phyloP scores from a whole-genome alignment of 768 basidiomycete species.

The Cystofilobasidium capitatum region DNA sequence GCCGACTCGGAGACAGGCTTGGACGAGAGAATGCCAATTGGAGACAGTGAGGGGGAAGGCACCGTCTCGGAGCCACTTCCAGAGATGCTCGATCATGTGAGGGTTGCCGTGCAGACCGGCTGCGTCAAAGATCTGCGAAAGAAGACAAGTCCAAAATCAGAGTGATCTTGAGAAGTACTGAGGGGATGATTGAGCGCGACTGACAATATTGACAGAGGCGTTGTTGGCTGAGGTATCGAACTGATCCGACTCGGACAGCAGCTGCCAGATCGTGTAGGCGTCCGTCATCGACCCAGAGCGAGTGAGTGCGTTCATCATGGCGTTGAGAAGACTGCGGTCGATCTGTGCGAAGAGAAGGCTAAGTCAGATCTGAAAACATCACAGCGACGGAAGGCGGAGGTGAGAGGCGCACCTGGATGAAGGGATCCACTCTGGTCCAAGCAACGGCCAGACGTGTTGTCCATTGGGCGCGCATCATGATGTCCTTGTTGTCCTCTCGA shows the following conservation, averaged over 20 bases:
- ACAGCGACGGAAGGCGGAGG: not conserved
- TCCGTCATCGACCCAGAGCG: conserved; percentile 15
- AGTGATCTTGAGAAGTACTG: not conserved
- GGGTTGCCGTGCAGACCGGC: conserved; percentile 14
- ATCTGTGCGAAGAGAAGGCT: not conserved
- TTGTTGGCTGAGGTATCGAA: conserved; percentile 15
- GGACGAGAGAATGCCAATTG: conserved; percentile 22
- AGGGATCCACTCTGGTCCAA: conserved; percentile 20
- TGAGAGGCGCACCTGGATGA: conserved; percentile 12
- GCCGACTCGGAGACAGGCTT: conserved; percentile 10
- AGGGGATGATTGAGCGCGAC: not conserved
- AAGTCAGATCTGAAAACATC: not conserved
- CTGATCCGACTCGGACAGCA: conserved; percentile 12
- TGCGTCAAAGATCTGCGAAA: conserved; percentile 14
- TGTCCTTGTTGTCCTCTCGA: conserved; percentile 11
- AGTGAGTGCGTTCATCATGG: conserved; percentile 20
- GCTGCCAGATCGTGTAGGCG: conserved; percentile 13
- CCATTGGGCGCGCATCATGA: conserved; percentile 6
- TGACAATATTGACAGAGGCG: conserved; percentile 21
- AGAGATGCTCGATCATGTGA: conserved; percentile 1
- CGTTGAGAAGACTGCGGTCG: conserved; percentile 11
- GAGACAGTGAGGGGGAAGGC: conserved; percentile 22
- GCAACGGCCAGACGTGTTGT: conserved; percentile 1
- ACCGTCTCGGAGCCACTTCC: conserved; percentile 22
- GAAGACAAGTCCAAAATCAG: not conserved